Evolutionary conservation across 257 asterid species (phyloP), one percentile per base, ranked within the genome.

Genomic region (Ilex asprella): DNA sequence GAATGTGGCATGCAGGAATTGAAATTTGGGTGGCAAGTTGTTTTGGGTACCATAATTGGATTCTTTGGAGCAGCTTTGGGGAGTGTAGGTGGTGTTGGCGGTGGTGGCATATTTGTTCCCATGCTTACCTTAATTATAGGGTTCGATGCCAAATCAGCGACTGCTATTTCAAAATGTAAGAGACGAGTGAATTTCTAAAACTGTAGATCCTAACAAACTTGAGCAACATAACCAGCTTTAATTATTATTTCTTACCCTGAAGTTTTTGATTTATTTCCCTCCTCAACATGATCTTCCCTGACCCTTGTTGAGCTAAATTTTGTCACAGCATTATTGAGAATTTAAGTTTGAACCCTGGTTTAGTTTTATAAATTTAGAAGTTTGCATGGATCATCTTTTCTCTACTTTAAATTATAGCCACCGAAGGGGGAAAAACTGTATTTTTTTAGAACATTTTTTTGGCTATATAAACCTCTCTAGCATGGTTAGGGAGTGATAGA

Each of bases 51-150:
- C 79, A 64, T 89, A 21, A 70, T 92, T 80, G 99, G 96, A 78
- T 92, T 92, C 88, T 71, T 81, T 64, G 98, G 98, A 66, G 98
- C 97, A 41, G 95, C 98, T 58, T 89, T 92, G 66, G 98, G 98
- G 60, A 92, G 98, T 57, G 98, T 92, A 2, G 98, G 98, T 12
- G 98, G 98, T 54, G 97, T 92, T 62, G 98, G 98, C 0, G 98
- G 98, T 1, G 98, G 98, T 2, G 98, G 98, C 67, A 92, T 92
- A 67, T 92, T 84, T 3, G 97, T 92, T 39, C 98, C 98, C 14
- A 92, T 92, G 98, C 98, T 92, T 59, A 77, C 89, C 65, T 79
- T 92, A 29, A 63, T 92, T 76, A 39, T 92, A 58, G 98, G 98
- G 58, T 92, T 92, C 47, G 98, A 92, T 75, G 79, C 98, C 21